Percentiles rank a stretch among this genome's conserved stretches.
Evolutionary conservation across 495 filamentous ascomycete genomes (phyloP).

Genomic region (Lasiosphaeriaceae sp.): DNA sequence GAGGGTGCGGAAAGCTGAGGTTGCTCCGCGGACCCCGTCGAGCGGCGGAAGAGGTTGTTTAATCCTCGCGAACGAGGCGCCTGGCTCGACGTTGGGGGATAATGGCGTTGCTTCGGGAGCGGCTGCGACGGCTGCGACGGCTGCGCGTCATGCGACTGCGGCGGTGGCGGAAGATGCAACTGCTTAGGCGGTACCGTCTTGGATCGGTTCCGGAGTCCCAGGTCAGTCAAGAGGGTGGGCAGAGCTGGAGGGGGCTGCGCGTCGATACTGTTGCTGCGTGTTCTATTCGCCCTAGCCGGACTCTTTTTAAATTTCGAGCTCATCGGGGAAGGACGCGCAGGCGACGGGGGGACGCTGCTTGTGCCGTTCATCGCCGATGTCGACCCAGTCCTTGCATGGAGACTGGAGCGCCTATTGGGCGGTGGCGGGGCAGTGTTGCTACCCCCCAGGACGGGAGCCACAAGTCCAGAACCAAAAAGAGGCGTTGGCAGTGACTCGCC

Average conservation of each 20-base stretch:
- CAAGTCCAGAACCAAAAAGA: constrained; percentile 24
- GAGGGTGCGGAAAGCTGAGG: constrained; percentile 13
- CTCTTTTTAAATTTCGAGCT: constrained; percentile 26
- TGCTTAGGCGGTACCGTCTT: constrained; percentile 29
- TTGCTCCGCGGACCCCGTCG: constrained; percentile 22
- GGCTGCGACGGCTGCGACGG: constrained; percentile 7
- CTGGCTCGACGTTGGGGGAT: constrained; percentile 41
- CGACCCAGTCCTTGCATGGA: constrained; percentile 34
- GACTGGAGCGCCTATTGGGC: constrained; percentile 41
- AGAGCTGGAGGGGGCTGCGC: constrained; percentile 7
- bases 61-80: constrained; percentile 32
- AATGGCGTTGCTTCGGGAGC: constrained; percentile 37
- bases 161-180: constrained; percentile 16
- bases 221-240: constrained; percentile 7
- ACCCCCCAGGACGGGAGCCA: constrained; percentile 9
- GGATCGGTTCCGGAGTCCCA: constrained; percentile 16
- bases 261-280: constrained; percentile 41
- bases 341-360: constrained; percentile 14
- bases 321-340: constrained; percentile 14
- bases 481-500: constrained; percentile 29
- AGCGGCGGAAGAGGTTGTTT: constrained; percentile 41
- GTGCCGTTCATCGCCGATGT: constrained; percentile 10
- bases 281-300: constrained; percentile 18
- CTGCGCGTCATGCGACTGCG: constrained; percentile 10
- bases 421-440: constrained; percentile 28